phyloP scores from a whole-genome alignment of 371 early-diverging fungal genomes.

The Phascolomyces articulosus region DNA sequence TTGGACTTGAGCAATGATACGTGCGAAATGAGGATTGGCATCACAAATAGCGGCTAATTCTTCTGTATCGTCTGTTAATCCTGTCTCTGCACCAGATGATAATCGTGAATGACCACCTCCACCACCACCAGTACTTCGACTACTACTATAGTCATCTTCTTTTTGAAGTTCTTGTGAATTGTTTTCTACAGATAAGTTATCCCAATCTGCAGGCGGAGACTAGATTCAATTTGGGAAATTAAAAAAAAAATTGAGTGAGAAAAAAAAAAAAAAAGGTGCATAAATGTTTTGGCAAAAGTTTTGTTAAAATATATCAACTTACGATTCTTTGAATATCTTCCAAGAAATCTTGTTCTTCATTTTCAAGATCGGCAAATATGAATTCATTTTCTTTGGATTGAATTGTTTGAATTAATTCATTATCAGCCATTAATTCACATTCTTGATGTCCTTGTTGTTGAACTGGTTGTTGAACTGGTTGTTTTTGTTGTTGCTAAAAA shows the following conservation, averaged over 20 bases:
- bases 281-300: too few relatives aligned
- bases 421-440: constrained; percentile 15
- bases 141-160: not conserved
- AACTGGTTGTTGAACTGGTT: not conserved
- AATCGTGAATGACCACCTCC: constrained; percentile 12
- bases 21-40: constrained; percentile 35
- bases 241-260: not conserved
- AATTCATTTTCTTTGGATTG: constrained; percentile 20
- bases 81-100: constrained; percentile 11
- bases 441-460: constrained; percentile 7
- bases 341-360: not conserved
- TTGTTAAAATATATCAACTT: constrained; percentile 13
- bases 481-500: too few relatives aligned
- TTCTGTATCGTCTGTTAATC: constrained; percentile 8
- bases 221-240: not conserved
- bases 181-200: not conserved
- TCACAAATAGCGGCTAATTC: constrained; percentile 8
- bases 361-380: constrained; percentile 13
- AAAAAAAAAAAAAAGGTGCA: too few relatives aligned
- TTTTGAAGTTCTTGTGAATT: not conserved
- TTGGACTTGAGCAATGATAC: constrained; percentile 63
- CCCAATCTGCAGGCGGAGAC: constrained; percentile 16
- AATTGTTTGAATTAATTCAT: constrained; percentile 9
- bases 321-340: constrained; percentile 10
- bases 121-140: not conserved